phyloP scores from a whole-genome alignment of 257 asterid genomes.

The Lavandula angustifolia region DNA sequence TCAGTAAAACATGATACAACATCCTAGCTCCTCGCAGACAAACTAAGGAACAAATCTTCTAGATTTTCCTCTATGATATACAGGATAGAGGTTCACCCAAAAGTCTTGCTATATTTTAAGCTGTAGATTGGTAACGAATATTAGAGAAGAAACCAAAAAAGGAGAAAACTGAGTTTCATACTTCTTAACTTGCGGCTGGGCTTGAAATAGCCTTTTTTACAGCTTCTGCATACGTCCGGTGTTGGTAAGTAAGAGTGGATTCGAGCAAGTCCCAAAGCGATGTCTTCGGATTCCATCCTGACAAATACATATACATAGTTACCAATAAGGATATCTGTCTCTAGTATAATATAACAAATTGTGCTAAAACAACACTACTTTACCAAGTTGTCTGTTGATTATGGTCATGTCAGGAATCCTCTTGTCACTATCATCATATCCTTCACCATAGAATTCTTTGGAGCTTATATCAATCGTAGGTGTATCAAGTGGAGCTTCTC shows the following conservation, averaged over 20 bases:
- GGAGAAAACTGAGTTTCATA: too few relatives aligned
- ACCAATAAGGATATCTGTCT: conserved; percentile 6
- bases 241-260: conserved; percentile 79
- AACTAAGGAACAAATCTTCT: too few relatives aligned
- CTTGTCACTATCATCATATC: conserved; percentile 95
- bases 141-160: too few relatives aligned
- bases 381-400: conserved; percentile 86
- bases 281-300: conserved; percentile 85
- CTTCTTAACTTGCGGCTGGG: conserved; percentile 46
- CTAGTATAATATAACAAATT: neutral
- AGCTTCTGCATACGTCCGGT: conserved; percentile 75
- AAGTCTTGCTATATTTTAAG: too few relatives aligned
- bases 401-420: conserved; percentile 97
- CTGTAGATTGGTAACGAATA: too few relatives aligned
- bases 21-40: too few relatives aligned
- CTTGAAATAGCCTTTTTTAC: conserved; percentile 65
- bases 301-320: neutral
- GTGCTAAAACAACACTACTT: neutral
- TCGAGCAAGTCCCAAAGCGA: conserved; percentile 80
- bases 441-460: conserved; percentile 92
- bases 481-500: conserved; percentile 63
- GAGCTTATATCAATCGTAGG: conserved; percentile 86
- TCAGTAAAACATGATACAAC: too few relatives aligned
- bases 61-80: too few relatives aligned
- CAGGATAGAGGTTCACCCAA: too few relatives aligned